A percentile compares a stretch with the other conserved stretches of the same genome.
Conservation (phyloP, 768 basidiomycete species). For the Lentinula lateritia region DNA sequence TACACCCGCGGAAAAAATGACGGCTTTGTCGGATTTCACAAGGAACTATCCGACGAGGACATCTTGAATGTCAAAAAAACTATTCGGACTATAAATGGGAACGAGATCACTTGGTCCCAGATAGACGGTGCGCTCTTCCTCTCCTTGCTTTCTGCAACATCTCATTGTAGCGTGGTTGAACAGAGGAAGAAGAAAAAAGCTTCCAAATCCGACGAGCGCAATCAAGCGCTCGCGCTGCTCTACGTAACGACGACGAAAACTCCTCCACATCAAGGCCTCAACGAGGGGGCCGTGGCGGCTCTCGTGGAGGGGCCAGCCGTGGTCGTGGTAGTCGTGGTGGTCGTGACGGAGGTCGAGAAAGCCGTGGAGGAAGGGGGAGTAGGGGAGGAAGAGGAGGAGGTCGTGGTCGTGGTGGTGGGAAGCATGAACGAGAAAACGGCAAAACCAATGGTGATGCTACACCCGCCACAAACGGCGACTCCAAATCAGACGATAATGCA, state of each 20-base stretch:
- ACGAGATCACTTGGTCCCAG: conserved; percentile 58
- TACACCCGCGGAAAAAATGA: conserved; percentile 38
- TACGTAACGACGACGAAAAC: conserved; percentile 24
- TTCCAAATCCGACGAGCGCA: conserved; percentile 76
- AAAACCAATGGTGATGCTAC: conserved; percentile 9
- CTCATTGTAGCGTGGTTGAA: neutral
- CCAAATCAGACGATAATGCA: conserved; percentile 15
- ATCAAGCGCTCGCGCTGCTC: conserved; percentile 52
- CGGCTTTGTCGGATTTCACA: conserved; percentile 59
- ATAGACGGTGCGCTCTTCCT: conserved; percentile 46
- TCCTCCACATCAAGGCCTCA: conserved; percentile 11
- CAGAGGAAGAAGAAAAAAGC: conserved; percentile 67
- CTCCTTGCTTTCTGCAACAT: neutral
- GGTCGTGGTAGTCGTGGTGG: conserved; percentile 32
- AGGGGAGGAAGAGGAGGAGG: conserved; percentile 28
- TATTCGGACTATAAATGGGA: conserved; percentile 46
- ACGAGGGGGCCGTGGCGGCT: conserved; percentile 31
- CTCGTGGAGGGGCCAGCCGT: conserved; percentile 43
- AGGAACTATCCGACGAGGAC: conserved; percentile 66
- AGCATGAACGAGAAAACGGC: conserved; percentile 4
- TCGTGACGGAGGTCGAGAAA: conserved; percentile 32
- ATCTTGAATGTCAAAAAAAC: conserved; percentile 61
- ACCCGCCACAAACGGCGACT: conserved; percentile 18
- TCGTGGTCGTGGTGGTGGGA: conserved; percentile 9
- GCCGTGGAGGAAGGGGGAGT: conserved; percentile 27